Percentiles rank a stretch among this genome's conserved stretches.
phyloP scores from a whole-genome alignment of 2,329 filamentous ascomycete genomes.

The Trichoderma aggressivum region DNA sequence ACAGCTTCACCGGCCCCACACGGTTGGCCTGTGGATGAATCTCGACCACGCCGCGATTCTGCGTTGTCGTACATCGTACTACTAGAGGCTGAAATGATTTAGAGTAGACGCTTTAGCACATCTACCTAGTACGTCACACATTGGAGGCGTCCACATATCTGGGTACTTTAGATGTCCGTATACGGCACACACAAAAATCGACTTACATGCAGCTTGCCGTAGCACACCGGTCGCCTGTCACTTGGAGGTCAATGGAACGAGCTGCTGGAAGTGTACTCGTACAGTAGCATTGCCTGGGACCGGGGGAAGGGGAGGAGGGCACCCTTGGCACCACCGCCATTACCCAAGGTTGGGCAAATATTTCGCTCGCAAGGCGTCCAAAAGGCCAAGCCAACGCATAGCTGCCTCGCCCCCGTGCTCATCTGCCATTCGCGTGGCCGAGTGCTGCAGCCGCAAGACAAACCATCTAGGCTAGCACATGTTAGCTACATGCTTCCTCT shows the following conservation, averaged over 20 bases:
- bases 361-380: conserved; percentile 13
- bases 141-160: background rate
- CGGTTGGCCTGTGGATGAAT: background rate
- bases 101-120: background rate
- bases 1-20: conserved; percentile 16
- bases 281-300: background rate
- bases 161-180: background rate
- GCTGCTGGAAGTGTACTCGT: background rate
- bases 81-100: conserved; percentile 1
- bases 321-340: background rate
- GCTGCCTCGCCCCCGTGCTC: conserved; percentile 6
- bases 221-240: conserved; percentile 4
- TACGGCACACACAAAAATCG: background rate
- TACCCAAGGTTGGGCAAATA: conserved; percentile 5
- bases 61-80: background rate
- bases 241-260: background rate
- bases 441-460: conserved; percentile 7
- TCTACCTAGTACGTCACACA: background rate
- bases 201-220: conserved; percentile 12
- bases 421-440: conserved; percentile 4
- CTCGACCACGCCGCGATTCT: background rate
- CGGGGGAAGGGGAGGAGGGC: background rate
- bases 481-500: background rate
- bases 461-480: background rate
- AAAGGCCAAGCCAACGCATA: conserved; percentile 15